These are phyloP conservation scores for Irpex rosettiformis DNA, from an alignment of 1,284 basidiomycete species.

Conservation along the genomic window DNA sequence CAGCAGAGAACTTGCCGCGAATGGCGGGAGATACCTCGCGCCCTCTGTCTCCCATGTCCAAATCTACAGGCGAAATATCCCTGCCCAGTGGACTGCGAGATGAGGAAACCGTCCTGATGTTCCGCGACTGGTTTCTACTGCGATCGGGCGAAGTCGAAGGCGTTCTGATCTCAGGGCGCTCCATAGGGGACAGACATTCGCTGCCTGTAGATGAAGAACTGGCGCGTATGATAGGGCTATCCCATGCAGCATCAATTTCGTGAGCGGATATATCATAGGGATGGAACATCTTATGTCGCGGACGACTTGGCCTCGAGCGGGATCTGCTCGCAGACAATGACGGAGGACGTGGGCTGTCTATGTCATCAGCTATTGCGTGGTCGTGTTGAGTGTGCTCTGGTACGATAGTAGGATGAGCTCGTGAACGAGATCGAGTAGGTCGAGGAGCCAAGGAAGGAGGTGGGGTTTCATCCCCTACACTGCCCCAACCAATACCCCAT, in stretches of 20 bases:
- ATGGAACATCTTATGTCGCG: slow-evolving; percentile 18
- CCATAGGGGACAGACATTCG: slow-evolving; percentile 27
- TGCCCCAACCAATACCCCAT: slow-evolving; percentile 78
- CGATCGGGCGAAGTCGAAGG: slow-evolving; percentile 22
- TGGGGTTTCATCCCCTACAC: slow-evolving; percentile 40
- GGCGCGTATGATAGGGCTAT: slow-evolving; percentile 18
- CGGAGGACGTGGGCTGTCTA: slow-evolving; percentile 19
- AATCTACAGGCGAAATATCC: slow-evolving; percentile 21
- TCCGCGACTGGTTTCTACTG: slow-evolving; percentile 16
- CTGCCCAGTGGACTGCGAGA: slow-evolving; percentile 24
- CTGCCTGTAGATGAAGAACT: slow-evolving; percentile 24
- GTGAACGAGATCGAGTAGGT: slow-evolving; percentile 22
- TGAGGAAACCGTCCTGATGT: slow-evolving; percentile 19
- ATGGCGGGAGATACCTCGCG: slow-evolving; percentile 17
- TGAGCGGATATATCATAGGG: slow-evolving; percentile 10
- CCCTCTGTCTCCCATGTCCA: slow-evolving; percentile 11
- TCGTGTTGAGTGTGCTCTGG: slow-evolving; percentile 19
- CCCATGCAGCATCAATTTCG: slow-evolving; percentile 6
- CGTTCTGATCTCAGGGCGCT: slow-evolving; percentile 28
- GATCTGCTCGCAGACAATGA: slow-evolving; percentile 22
- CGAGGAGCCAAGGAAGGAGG: slow-evolving; percentile 20
- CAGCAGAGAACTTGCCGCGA: neutral
- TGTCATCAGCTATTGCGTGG: slow-evolving; percentile 17
- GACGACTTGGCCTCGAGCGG: slow-evolving; percentile 25
- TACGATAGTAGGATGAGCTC: slow-evolving; percentile 16